Evolutionary conservation across 495 filamentous ascomycete genomes (phyloP).

Genomic region (Aspergillus kassunensis): DNA sequence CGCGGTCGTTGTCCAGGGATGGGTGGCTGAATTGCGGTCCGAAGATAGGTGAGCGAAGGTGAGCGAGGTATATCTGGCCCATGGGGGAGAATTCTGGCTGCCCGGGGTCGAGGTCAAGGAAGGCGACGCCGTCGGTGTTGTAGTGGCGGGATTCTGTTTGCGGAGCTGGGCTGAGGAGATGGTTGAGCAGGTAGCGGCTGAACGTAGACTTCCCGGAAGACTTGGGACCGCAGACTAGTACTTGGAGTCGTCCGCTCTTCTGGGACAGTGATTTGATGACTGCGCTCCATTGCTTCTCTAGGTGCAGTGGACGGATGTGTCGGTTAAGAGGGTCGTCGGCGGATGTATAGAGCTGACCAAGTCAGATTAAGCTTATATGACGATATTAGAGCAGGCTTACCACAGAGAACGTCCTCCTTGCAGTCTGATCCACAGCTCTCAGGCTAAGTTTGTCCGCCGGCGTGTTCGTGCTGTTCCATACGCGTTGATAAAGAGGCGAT

Average conservation of each 20-base stretch:
- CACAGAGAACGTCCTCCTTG: constrained; percentile 41
- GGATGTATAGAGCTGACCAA: constrained; percentile 40
- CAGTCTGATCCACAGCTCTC: constrained; percentile 19
- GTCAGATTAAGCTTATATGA: constrained; percentile 10
- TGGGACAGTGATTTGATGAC: constrained; percentile 40
- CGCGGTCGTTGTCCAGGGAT: constrained; percentile 27
- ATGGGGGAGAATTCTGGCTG: constrained; percentile 79
- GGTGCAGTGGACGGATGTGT: constrained; percentile 56
- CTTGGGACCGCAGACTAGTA: constrained; percentile 74
- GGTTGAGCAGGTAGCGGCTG: constrained; percentile 69
- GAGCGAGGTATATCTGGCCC: constrained; percentile 70
- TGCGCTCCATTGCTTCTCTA: constrained; percentile 60
- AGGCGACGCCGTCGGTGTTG: constrained; percentile 48
- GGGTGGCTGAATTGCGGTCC: constrained; percentile 75
- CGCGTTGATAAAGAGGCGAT: constrained; percentile 64
- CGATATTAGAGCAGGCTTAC: constrained; percentile 22
- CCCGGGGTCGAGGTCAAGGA: constrained; percentile 79
- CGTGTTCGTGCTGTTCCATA: constrained; percentile 63
- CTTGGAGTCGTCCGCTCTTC: constrained; percentile 33
- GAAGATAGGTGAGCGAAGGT: constrained; percentile 60
- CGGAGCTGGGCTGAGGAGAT: constrained; percentile 55
- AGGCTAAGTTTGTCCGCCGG: constrained; percentile 37
- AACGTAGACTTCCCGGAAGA: constrained; percentile 86
- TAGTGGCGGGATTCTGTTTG: constrained; percentile 30
- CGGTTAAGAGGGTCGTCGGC: constrained; percentile 46